Evolutionary conservation across 2,329 filamentous ascomycete species (phyloP), one percentile per base, ranked within the genome.

Genomic region (Lachnellula cervina): DNA sequence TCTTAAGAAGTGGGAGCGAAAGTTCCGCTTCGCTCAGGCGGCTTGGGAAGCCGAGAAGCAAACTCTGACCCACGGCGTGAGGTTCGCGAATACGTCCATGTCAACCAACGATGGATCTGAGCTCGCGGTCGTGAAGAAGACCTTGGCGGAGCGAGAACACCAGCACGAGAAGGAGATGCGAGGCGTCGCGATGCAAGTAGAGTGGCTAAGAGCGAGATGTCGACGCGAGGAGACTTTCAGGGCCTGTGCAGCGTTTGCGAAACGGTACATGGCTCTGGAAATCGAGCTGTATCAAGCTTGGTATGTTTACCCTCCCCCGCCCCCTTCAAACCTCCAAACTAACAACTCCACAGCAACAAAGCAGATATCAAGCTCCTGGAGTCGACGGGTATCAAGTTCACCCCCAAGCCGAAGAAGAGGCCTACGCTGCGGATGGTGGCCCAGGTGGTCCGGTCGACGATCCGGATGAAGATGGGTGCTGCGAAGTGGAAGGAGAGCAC

Each of bases 211-310:
- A 66, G 89, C 90, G 2, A 84, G 87, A 51, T 89, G 88, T 75
- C 80, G 83, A 69, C 82, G 94, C 34, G 93, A 97, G 72, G 84
- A 89, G 64, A 83, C 81, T 50, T 86, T 97, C 73, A 82, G 94
- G 43, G 80, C 81, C 60, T 89, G 92, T 66, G 82, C 93, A 34
- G 89, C 88, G 8, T 96, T 87, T 74, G 90, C 90, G 61, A 99
- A 99, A 79, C 84, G 81, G 63, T 92, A 90, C 71, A 83, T 97
- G 73, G 73, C 86, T 66, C 78, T 90, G 70, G 85, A 90, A 72
- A 83, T 95, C 52, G 84, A 91, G 64, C 83, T 96, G 66, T 91
- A 90, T 66, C 87, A 90, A 68, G 87, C 90, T 75, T 97, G 92
- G 93, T 97, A 86, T 64, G 89, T 86, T 62, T 57, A 55, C 40